Conservation (phyloP, 768 basidiomycete species). For the Galerina marginata region DNA sequence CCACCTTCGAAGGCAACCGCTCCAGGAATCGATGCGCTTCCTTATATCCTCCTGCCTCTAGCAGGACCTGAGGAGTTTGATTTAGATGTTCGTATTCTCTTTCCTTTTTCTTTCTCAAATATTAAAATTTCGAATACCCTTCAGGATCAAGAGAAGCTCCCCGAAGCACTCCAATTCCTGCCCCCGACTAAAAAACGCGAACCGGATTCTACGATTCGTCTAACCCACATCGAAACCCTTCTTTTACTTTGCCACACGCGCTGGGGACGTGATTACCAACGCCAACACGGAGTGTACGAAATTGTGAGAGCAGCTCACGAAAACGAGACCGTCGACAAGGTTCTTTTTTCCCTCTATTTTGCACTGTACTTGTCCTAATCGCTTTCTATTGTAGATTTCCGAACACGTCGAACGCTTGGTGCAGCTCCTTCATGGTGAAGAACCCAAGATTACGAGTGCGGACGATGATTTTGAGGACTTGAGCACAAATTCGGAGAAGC, state of each 20-base stretch:
- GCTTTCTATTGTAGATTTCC: conserved; percentile 58
- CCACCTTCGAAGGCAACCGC: conserved; percentile 62
- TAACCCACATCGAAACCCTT: conserved; percentile 89
- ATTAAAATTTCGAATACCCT: neutral
- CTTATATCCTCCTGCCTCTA: conserved; percentile 85
- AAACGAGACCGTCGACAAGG: conserved; percentile 80
- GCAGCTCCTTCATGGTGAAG: conserved; percentile 80
- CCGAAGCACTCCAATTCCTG: conserved; percentile 84
- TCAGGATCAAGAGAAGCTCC: conserved; percentile 89
- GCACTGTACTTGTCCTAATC: neutral
- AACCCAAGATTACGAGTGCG: conserved; percentile 54
- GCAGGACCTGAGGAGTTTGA: conserved; percentile 97
- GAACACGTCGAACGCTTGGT: conserved; percentile 91
- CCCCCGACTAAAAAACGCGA: conserved; percentile 87
- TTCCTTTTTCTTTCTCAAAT: neutral
- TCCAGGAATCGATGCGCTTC: conserved; percentile 84
- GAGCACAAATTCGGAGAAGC: conserved; percentile 14
- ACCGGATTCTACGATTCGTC: conserved; percentile 71
- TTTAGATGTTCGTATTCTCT: conserved; percentile 64
- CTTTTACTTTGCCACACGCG: conserved; percentile 88
- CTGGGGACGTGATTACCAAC: conserved; percentile 83
- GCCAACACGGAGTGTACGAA: conserved; percentile 85
- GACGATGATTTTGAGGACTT: conserved; percentile 32
- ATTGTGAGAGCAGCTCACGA: conserved; percentile 81
- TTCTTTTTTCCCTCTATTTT: conserved; percentile 34